These are phyloP conservation scores for Stereum hirsutum DNA, from an alignment of 1,284 basidiomycete genomes.

Conservation along the genomic window DNA sequence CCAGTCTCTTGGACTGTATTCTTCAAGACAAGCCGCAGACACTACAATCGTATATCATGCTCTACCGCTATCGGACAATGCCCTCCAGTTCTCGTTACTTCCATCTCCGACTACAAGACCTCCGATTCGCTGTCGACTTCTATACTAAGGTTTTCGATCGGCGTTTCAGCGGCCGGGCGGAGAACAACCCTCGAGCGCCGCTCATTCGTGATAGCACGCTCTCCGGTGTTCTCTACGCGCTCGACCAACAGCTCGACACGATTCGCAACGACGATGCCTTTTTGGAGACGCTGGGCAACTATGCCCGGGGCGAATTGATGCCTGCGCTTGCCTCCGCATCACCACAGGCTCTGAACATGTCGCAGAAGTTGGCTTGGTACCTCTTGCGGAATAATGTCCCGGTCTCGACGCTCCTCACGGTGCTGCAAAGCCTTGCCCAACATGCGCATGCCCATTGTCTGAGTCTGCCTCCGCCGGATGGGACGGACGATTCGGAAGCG, in stretches of 20 bases:
- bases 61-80: constrained; percentile 61
- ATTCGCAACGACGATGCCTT: constrained; percentile 38
- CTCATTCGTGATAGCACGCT: constrained; percentile 64
- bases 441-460: constrained; percentile 50
- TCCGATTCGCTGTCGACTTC: constrained; percentile 63
- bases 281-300: constrained; percentile 34
- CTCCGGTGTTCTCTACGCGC: constrained; percentile 47
- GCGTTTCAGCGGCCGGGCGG: constrained; percentile 54
- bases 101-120: constrained; percentile 57
- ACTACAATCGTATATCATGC: constrained; percentile 61
- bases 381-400: constrained; percentile 61
- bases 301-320: constrained; percentile 29
- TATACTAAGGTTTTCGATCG: constrained; percentile 65
- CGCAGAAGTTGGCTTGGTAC: constrained; percentile 42
- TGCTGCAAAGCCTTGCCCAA: constrained; percentile 47
- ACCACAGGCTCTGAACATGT: constrained; percentile 19
- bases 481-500: constrained; percentile 33
- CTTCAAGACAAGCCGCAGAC: constrained; percentile 82
- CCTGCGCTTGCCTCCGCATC: constrained; percentile 4
- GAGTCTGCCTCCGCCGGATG: constrained; percentile 37
- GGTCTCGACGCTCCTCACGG: constrained; percentile 48
- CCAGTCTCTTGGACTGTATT: constrained; percentile 79
- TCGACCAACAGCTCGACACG: constrained; percentile 46
- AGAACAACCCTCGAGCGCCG: constrained; percentile 53
- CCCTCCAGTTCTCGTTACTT: constrained; percentile 47